A percentile compares a stretch with the other conserved stretches of the same genome.
These are phyloP conservation scores for Gloeostereum incarnatum DNA, from an alignment of 768 basidiomycete species.

Conservation along the genomic window DNA sequence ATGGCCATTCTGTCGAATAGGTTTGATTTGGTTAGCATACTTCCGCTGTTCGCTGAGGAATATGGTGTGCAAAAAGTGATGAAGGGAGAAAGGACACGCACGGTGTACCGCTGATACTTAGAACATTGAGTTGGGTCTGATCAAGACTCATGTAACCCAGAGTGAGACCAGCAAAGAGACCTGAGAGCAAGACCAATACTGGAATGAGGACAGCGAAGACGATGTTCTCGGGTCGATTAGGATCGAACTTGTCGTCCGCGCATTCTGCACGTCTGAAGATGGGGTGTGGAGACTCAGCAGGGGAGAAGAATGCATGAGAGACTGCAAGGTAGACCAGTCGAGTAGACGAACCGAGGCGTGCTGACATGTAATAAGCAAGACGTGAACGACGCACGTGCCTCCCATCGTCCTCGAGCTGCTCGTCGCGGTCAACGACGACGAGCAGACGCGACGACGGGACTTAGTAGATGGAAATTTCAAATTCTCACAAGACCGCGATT, in stretches of 20 bases:
- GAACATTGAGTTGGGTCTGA: conserved; percentile 84
- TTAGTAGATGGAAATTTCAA: too few relatives aligned
- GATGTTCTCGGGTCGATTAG: not conserved
- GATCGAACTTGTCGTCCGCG: not conserved
- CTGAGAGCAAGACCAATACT: conserved; percentile 66
- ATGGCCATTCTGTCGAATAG: conserved; percentile 79
- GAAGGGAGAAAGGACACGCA: conserved; percentile 1
- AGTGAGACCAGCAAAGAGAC: conserved; percentile 86
- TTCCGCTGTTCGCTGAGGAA: conserved; percentile 57
- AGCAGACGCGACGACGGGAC: too few relatives aligned
- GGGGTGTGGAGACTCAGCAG: too few relatives aligned
- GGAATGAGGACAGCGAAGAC: conserved; percentile 51
- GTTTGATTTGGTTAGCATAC: conserved; percentile 80
- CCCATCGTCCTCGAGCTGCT: too few relatives aligned
- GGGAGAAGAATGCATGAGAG: too few relatives aligned
- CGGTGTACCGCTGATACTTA: conserved; percentile 30
- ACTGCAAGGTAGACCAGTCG: too few relatives aligned
- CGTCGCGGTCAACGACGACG: too few relatives aligned
- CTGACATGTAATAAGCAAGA: too few relatives aligned
- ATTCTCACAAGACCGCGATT: too few relatives aligned
- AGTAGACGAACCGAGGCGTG: too few relatives aligned
- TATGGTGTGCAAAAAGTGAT: not conserved
- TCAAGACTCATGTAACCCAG: conserved; percentile 91
- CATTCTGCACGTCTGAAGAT: too few relatives aligned
- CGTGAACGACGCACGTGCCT: too few relatives aligned